These are phyloP conservation scores for Neopestalotiopsis clavispora DNA, from an alignment of 2,329 filamentous ascomycete genomes.

Conservation along the genomic window DNA sequence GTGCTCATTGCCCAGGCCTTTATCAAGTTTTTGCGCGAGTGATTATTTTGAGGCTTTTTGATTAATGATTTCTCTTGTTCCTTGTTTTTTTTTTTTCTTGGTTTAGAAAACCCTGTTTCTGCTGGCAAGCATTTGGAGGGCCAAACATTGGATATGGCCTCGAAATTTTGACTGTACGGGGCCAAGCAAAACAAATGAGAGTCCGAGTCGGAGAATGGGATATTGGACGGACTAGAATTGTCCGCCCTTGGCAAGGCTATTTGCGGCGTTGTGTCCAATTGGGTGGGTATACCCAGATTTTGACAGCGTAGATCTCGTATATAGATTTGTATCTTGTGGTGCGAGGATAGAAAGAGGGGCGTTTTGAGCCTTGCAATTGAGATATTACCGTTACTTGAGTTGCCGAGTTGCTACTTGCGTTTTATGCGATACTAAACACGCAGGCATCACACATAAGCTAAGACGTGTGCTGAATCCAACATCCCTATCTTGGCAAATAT, in stretches of 20 bases:
- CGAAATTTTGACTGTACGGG: not conserved
- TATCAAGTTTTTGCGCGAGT: conserved; percentile 74
- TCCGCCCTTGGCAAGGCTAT: not conserved
- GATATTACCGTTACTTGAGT: not conserved
- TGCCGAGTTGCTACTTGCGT: no score
- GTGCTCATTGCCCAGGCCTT: conserved; percentile 76
- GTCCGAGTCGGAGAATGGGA: not conserved
- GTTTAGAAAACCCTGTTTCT: not conserved
- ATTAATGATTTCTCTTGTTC: no score
- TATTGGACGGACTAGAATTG: not conserved
- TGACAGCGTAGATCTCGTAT: not conserved
- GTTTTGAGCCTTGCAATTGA: not conserved
- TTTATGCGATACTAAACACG: no score
- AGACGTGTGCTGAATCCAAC: no score
- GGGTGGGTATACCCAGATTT: not conserved
- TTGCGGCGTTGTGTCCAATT: not conserved
- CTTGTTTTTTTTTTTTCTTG: conserved; percentile 19
- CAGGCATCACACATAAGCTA: no score
- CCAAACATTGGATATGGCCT: not conserved
- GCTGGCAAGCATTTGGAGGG: not conserved
- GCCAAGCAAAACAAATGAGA: not conserved
- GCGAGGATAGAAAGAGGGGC: not conserved
- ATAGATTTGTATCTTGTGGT: not conserved
- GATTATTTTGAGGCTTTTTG: conserved; percentile 1
- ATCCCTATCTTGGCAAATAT: not conserved